A percentile compares a stretch with the other conserved stretches of the same genome.
Conservation (phyloP, 306 rosid genomes). For the Cucurbita ficifolia region DNA sequence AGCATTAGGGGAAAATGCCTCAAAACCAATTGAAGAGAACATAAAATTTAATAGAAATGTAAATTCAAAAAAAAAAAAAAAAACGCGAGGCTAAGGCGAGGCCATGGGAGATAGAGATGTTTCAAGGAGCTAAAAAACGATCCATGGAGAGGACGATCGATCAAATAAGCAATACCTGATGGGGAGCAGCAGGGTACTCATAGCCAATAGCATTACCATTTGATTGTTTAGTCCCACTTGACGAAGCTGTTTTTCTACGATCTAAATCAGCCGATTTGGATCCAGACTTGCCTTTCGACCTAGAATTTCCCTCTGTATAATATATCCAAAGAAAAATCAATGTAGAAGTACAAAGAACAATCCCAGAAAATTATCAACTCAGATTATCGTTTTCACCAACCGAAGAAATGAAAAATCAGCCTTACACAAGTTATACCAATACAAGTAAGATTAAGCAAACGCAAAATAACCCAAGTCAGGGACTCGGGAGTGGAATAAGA, state of each 20-base stretch:
- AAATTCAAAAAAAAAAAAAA: neutral
- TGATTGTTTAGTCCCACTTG: conserved; percentile 17
- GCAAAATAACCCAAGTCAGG: neutral
- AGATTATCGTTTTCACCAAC: neutral
- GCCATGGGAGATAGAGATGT: neutral
- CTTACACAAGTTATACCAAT: neutral
- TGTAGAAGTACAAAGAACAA: conserved; percentile 2
- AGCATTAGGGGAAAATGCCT: neutral
- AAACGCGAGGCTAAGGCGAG: neutral
- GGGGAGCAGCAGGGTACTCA: conserved; percentile 32
- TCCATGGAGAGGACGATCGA: neutral
- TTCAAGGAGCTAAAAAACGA: neutral
- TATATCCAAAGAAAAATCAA: conserved; percentile 8
- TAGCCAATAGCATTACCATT: conserved; percentile 37
- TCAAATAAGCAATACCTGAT: conserved; percentile 38
- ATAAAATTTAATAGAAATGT: neutral
- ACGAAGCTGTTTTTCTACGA: conserved; percentile 27
- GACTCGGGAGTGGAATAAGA: neutral
- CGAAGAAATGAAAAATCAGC: neutral
- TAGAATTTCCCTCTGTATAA: conserved; percentile 39
- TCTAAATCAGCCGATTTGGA: conserved; percentile 24
- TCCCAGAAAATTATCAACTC: neutral
- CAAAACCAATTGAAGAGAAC: neutral
- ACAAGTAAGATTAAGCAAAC: neutral
- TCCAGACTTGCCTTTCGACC: conserved; percentile 22